Conservation (phyloP, 352 stramenopile species). For the Phytophthora fragariaefolia region DNA sequence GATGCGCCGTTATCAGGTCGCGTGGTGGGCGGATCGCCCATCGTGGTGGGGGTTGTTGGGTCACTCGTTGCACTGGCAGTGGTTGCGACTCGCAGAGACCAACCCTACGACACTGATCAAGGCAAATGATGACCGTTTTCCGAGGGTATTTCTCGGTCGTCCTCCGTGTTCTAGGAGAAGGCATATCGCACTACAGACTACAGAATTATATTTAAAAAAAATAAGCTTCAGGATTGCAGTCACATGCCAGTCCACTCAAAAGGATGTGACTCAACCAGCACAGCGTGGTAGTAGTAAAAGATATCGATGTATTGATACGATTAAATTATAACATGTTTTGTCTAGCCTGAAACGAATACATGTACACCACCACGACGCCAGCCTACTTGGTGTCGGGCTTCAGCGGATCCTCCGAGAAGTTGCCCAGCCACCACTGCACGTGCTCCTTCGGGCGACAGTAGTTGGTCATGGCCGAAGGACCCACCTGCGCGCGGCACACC, state of each 20-base stretch:
- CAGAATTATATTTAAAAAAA: too few relatives aligned
- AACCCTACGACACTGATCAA: not conserved
- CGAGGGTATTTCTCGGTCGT: not conserved
- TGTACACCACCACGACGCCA: not conserved
- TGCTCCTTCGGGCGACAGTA: conserved; percentile 59
- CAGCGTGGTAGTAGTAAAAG: not conserved
- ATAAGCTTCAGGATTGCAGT: too few relatives aligned
- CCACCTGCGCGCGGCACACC: conserved; percentile 35
- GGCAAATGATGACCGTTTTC: conserved; percentile 1
- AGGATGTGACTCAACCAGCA: too few relatives aligned
- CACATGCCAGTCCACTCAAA: too few relatives aligned
- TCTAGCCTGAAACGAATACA: not conserved
- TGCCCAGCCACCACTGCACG: conserved; percentile 72
- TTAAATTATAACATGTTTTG: not conserved
- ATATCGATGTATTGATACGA: not conserved
- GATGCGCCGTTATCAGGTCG: conserved; percentile 31
- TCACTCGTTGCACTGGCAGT: not conserved
- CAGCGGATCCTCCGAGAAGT: conserved; percentile 63
- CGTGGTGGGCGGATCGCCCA: conserved; percentile 4
- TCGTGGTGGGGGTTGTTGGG: not conserved
- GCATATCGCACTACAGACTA: not conserved
- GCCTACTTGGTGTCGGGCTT: conserved; percentile 23
- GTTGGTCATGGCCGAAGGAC: conserved; percentile 60
- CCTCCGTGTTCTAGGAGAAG: not conserved
- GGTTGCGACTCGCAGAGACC: not conserved